Evolutionary conservation across 495 filamentous ascomycete species (phyloP), one percentile per base, ranked within the genome.

Genomic region (Podospora didyma): DNA sequence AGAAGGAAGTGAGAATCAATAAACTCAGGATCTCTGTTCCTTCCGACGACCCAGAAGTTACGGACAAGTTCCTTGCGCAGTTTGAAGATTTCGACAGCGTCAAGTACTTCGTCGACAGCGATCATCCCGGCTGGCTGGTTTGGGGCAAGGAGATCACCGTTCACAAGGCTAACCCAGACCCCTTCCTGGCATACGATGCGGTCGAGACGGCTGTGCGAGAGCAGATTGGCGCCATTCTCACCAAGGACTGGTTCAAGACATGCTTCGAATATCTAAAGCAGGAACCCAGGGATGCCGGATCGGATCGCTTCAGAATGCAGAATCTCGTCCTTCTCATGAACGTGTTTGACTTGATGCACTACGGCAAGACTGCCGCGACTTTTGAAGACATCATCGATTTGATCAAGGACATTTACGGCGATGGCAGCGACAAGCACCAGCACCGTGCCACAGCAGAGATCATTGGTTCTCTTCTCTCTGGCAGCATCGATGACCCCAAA

Each of bases 351-450:
- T 79, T 97, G 35, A 86, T 97, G 75, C 76, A 89, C 52, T 82
- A 83, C 60, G 89, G 82, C 1, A 71, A 88, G 45, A 90, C 93
- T 0, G 73, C 75, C 22, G 88, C 89, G 23, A 92, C 82, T 0
- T 90, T 96, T 62, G 81, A 89, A n/a, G 93, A 99, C 49, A 86
- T 97, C 63, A 84, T 95, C 61, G 85, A 92, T 57, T 76, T 94
- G 54, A 81, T 87, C 20, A 76, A 81, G 53, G 78, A 76, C 1
- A 84, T 92, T 2, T 96, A 87, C 62, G 92, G 87, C 21, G 94
- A 97, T 73, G 92, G 95, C 23, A 91, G 85, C 59, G 94, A 99
- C 63, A 99, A 97, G 69, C 95, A 99, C 72, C 92, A 97, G 68
- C 94, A 99, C 67, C 88, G 94, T 44, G 95, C 95, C 7, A 96